Evolutionary conservation across 257 asterid species (phyloP), one percentile per base, ranked within the genome.

Genomic region (Ilex aquifolium): DNA sequence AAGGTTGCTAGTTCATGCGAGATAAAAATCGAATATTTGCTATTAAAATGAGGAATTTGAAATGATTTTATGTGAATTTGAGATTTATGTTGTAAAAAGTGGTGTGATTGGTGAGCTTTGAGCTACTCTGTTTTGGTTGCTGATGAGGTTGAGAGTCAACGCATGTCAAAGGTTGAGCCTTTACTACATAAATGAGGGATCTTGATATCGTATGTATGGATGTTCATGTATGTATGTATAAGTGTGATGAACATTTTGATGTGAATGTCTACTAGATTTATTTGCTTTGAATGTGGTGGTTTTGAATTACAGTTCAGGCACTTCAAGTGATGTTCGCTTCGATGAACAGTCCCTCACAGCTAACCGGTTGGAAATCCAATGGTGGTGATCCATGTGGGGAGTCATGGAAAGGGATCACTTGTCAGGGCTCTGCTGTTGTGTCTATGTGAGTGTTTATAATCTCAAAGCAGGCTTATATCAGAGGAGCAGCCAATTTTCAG

Each of bases 361-460:
- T 93, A 67, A 77, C 84, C n/a, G 81, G 90, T 72, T 93, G 97
- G 99, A 87, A 82, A 69, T 65, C 95, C 5, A 85, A 69, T 63
- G 95, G 95, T 10, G 95, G 95, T 4, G 99, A 93, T 82, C 99
- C 99, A 7, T 93, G 97, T 70, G 94, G 86, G 52, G 97, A 88
- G 74, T 84, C 88, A 10, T 90, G 99, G 97, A 84, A 57, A 68
- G 99, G 97, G 75, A 66, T 93, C 57, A 75, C 80, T 3, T 93
- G 99, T 69, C 83, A 75, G 75, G 95, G 87, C 29, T 78, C 95
- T 65, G 78, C 95, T 42, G 81, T 93, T 67, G 85, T 82, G 59
- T 85, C 99, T 32, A 56, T 93, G 99, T 92, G 75, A 87, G 96
- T 83, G 59, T 57, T 10, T 13, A 50, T 67, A 57, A 63, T 65